A percentile compares a stretch with the other conserved stretches of the same genome.
Evolutionary conservation across 495 filamentous ascomycete genomes (phyloP).

Genomic region (Platismatia glauca): DNA sequence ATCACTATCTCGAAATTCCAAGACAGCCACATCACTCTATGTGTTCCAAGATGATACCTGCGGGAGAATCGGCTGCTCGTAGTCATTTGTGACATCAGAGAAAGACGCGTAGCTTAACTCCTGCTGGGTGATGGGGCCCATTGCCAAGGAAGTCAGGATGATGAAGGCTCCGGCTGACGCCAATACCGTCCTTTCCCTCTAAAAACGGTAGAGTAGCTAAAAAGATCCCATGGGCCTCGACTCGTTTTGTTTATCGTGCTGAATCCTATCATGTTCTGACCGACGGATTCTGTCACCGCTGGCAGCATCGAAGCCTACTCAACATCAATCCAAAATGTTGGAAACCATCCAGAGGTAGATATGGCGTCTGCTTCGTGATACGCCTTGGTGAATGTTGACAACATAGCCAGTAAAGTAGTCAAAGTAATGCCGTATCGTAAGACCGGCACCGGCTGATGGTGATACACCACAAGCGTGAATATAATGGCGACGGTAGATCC

Average conservation of each 20-base stretch:
- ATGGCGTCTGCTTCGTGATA: neutral
- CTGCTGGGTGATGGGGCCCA: neutral
- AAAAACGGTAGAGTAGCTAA: neutral
- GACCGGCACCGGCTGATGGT: conserved; percentile 33
- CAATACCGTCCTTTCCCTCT: neutral
- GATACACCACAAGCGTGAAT: conserved; percentile 31
- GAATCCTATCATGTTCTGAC: neutral
- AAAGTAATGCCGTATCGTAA: conserved; percentile 41
- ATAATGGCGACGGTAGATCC: conserved; percentile 27
- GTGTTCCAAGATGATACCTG: neutral
- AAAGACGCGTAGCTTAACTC: neutral
- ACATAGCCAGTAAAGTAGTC: conserved; percentile 39
- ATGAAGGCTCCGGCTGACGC: neutral
- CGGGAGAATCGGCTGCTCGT: neutral
- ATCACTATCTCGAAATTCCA: neutral
- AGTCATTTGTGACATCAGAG: neutral
- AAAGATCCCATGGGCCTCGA: neutral
- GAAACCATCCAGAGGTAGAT: neutral
- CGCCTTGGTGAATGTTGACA: conserved; percentile 33
- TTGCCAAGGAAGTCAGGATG: neutral
- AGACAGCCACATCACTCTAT: no score
- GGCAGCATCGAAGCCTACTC: conserved; percentile 2
- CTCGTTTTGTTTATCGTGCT: neutral
- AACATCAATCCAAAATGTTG: neutral
- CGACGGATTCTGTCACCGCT: neutral